phyloP scores from a whole-genome alignment of 257 asterid species.

The Nicotiana tabacum region DNA sequence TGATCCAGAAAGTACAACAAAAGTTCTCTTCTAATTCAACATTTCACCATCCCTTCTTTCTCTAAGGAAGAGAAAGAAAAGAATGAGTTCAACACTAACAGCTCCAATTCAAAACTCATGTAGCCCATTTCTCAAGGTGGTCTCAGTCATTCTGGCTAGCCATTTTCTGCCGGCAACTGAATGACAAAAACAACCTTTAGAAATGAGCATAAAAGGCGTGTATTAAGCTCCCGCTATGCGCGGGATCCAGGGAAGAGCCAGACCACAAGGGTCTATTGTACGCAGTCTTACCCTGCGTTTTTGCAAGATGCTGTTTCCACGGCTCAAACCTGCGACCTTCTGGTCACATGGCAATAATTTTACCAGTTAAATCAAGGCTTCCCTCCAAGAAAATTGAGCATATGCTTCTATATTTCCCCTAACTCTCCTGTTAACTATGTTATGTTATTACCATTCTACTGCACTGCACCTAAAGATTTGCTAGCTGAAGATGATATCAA shows the following conservation, averaged over 20 bases:
- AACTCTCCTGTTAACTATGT: slow-evolving; percentile 2
- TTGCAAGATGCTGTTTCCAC: no score
- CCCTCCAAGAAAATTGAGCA: background rate
- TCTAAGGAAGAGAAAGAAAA: background rate
- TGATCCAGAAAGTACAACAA: background rate
- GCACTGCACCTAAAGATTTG: background rate
- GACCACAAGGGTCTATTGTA: no score
- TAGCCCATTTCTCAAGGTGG: slow-evolving; percentile 7
- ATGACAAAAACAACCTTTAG: slow-evolving; percentile 29
- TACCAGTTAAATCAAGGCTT: no score
- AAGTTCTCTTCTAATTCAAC: slow-evolving; percentile 16
- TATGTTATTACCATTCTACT: background rate
- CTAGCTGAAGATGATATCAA: slow-evolving; percentile 19
- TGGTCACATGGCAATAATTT: no score
- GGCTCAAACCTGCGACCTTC: no score
- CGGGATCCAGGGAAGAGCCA: no score
- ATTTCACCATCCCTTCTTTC: slow-evolving; percentile 8
- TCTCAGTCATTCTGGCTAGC: slow-evolving; percentile 9
- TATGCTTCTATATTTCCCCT: background rate
- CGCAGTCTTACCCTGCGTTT: no score
- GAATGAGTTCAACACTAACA: background rate
- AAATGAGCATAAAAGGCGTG: background rate
- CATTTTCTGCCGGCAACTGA: slow-evolving; percentile 9
- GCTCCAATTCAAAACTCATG: background rate
- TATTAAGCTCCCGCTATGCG: no score